Conservation (phyloP, 176 grass and related monocot genomes). For the Rhynchospora pubera region DNA sequence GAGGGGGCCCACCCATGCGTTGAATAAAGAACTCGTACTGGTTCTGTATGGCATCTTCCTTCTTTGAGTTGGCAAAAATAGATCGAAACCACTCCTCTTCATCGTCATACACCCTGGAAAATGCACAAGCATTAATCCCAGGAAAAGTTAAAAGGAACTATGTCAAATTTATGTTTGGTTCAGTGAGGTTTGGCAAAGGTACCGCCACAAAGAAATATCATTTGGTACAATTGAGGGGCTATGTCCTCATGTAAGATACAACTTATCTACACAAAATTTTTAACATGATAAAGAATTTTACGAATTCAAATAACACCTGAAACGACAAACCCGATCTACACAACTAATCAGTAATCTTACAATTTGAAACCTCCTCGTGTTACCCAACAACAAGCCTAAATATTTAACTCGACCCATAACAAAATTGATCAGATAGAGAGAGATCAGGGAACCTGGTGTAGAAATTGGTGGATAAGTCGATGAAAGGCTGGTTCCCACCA, state of each 20-base stretch:
- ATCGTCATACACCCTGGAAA: slow-evolving; percentile 64
- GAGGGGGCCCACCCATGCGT: slow-evolving; percentile 87
- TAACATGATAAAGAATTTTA: neutral
- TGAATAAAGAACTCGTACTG: slow-evolving; percentile 96
- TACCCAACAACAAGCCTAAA: neutral
- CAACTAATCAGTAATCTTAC: neutral
- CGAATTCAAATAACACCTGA: too few species aligned
- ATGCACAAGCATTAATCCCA: neutral
- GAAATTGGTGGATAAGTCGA: slow-evolving; percentile 94
- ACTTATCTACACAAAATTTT: neutral
- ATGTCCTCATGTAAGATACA: too few species aligned
- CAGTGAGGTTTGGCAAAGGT: neutral
- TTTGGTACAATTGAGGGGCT: neutral
- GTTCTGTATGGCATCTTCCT: slow-evolving; percentile 93
- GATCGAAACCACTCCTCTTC: slow-evolving; percentile 88
- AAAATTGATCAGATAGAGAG: neutral
- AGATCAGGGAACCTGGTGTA: slow-evolving; percentile 52
- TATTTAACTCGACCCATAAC: too few species aligned
- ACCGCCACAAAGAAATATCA: neutral
- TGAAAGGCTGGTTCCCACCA: slow-evolving; percentile 79
- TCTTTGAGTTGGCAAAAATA: slow-evolving; percentile 75
- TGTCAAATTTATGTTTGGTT: neutral
- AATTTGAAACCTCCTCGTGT: neutral
- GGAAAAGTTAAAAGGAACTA: neutral
- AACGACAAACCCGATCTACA: neutral